Conservation (phyloP, 202 grass and related monocot genomes). For the Zoysia matrella region DNA sequence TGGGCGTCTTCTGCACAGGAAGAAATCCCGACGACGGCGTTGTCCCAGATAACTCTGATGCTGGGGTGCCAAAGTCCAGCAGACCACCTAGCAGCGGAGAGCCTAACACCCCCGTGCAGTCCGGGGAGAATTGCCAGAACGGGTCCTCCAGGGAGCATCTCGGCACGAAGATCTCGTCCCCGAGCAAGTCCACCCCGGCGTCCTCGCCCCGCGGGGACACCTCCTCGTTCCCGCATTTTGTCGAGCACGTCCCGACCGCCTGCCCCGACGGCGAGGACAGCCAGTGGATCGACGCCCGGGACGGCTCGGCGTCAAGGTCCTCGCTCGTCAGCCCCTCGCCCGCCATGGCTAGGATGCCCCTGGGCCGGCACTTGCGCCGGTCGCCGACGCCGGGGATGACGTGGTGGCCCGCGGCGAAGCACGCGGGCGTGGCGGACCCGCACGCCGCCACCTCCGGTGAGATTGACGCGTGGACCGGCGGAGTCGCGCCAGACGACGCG, state of each 20-base stretch:
- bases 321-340: no score
- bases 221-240: conserved; percentile 57
- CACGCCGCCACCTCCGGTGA: conserved; percentile 74
- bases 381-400: conserved; percentile 32
- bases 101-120: conserved; percentile 31
- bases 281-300: no score
- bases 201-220: conserved; percentile 49
- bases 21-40: no score
- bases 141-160: conserved; percentile 45
- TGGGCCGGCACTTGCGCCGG: no score
- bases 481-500: conserved; percentile 55
- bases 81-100: conserved; percentile 46
- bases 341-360: no score
- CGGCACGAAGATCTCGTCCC: conserved; percentile 20
- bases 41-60: no score
- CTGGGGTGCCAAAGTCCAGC: neutral
- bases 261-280: no score
- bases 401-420: conserved; percentile 81
- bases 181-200: conserved; percentile 2
- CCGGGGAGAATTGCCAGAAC: conserved; percentile 52
- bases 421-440: conserved; percentile 63
- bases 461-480: conserved; percentile 85
- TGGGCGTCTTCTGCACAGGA: conserved; percentile 59
- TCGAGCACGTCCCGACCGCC: conserved; percentile 14
- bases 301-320: no score